Evolutionary conservation across 805 yeast species (phyloP).

Genomic region (Torulaspora gathmanii): DNA sequence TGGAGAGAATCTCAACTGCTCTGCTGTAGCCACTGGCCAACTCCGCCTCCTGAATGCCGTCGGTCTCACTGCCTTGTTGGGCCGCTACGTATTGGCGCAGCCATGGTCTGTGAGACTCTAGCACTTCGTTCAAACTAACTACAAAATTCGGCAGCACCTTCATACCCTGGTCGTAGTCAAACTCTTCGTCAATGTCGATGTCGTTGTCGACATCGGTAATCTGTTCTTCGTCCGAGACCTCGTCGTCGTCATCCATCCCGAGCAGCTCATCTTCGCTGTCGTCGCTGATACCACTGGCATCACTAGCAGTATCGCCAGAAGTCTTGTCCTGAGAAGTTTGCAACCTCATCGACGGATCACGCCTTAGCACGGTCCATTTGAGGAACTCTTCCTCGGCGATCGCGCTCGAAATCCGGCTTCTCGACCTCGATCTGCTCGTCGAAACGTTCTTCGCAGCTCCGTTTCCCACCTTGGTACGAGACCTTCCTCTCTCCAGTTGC

Average conservation of each 20-base stretch:
- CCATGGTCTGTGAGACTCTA: constrained; percentile 34
- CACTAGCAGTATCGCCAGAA: constrained; percentile 14
- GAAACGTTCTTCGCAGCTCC: constrained; percentile 14
- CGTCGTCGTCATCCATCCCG: constrained; percentile 34
- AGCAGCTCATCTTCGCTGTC: constrained; percentile 15
- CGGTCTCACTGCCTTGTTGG: constrained; percentile 34
- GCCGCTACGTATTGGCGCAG: constrained; percentile 23
- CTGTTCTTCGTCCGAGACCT: constrained; percentile 40
- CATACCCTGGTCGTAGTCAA: constrained; percentile 33
- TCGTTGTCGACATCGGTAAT: constrained; percentile 38
- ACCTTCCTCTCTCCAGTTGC: constrained; percentile 29
- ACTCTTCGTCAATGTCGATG: constrained; percentile 30
- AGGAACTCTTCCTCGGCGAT: constrained; percentile 39
- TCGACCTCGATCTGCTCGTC: constrained; percentile 30
- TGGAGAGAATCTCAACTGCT: constrained; percentile 22
- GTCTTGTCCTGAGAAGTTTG: constrained; percentile 2
- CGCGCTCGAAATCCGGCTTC: constrained; percentile 29
- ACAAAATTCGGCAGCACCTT: constrained; percentile 34
- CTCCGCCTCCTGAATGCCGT: constrained; percentile 29
- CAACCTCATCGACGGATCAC: constrained; percentile 69
- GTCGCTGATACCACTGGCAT: constrained; percentile 15
- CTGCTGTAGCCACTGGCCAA: constrained; percentile 30
- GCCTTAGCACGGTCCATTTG: constrained; percentile 63
- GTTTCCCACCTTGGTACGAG: constrained; percentile 22
- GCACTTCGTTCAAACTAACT: constrained; percentile 26